Evolutionary conservation across 768 basidiomycete genomes (phyloP).

Genomic region (Cubamyces lactineus): DNA sequence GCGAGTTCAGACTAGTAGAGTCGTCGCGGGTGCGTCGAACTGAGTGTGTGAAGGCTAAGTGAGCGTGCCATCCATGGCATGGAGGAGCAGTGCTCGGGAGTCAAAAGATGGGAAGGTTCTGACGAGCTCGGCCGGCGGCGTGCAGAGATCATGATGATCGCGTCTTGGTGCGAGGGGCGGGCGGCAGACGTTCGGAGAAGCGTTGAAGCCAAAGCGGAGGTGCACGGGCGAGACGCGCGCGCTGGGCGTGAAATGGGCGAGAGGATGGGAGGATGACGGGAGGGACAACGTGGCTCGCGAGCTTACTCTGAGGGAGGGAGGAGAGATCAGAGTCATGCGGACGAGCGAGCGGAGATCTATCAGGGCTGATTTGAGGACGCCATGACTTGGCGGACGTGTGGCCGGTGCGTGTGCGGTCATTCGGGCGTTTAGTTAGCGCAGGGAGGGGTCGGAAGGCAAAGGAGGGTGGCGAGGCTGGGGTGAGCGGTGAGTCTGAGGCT

Average conservation of each 20-base stretch:
- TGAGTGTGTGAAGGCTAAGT: too few relatives aligned
- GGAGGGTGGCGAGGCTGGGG: constrained; percentile 1
- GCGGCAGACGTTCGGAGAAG: neutral
- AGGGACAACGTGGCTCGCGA: neutral
- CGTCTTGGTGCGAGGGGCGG: neutral
- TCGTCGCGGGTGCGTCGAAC: neutral
- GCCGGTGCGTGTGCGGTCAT: constrained; percentile 1
- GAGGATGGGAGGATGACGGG: neutral
- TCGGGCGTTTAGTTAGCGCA: neutral
- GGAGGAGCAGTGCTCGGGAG: neutral
- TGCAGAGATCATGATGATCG: neutral
- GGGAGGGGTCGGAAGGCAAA: neutral
- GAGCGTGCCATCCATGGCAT: too few relatives aligned
- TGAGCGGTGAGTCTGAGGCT: neutral
- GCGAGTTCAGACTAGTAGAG: too few relatives aligned
- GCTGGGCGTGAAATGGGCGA: neutral
- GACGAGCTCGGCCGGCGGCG: neutral
- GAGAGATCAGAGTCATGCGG: constrained; percentile 15
- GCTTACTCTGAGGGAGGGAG: neutral
- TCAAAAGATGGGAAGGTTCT: neutral
- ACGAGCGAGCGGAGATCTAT: constrained; percentile 11
- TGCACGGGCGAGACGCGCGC: neutral
- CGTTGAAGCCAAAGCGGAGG: neutral
- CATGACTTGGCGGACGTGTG: constrained; percentile 13
- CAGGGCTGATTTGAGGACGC: constrained; percentile 13